These are phyloP conservation scores for Penicillium sp. DNA, from an alignment of 2,329 filamentous ascomycete species.

Conservation along the genomic window DNA sequence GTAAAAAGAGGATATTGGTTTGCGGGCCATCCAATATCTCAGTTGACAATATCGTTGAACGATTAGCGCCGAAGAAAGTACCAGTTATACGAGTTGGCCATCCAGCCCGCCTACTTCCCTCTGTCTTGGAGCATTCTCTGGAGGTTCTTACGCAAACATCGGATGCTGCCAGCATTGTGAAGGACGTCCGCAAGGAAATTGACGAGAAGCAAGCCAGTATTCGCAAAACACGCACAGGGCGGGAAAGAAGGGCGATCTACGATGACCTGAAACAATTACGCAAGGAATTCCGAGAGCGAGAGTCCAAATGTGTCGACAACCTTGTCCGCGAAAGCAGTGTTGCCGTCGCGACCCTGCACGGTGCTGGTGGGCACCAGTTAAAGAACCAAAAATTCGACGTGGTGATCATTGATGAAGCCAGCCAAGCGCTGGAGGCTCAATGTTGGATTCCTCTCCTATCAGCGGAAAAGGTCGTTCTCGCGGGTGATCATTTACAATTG, in stretches of 20 bases:
- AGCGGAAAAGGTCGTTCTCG: conserved; percentile 82
- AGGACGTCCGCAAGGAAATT: conserved; percentile 89
- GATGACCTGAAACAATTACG: conserved; percentile 81
- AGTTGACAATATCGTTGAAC: conserved; percentile 97
- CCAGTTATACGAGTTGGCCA: conserved; percentile 90
- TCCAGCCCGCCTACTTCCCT: conserved; percentile 85
- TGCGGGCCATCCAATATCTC: conserved; percentile 97
- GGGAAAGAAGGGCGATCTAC: conserved; percentile 81
- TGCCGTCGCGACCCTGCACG: conserved; percentile 89
- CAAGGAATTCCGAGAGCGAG: conserved; percentile 85
- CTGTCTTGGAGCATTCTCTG: conserved; percentile 85
- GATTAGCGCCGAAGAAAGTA: conserved; percentile 80
- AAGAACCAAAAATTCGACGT: conserved; percentile 84
- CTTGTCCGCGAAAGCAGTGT: conserved; percentile 80
- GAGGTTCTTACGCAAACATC: conserved; percentile 90
- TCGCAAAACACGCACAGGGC: conserved; percentile 80
- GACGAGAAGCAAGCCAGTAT: conserved; percentile 88
- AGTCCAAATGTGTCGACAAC: conserved; percentile 77
- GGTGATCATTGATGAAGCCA: conserved; percentile 94
- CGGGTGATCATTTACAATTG: conserved; percentile 91
- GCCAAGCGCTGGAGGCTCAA: conserved; percentile 92
- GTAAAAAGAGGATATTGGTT: conserved; percentile 77
- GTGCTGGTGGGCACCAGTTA: conserved; percentile 83
- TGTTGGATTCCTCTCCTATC: conserved; percentile 90
- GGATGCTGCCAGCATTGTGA: conserved; percentile 85